Evolutionary conservation across 2,329 filamentous ascomycete genomes (phyloP).

Genomic region (Colletotrichum tabaci): DNA sequence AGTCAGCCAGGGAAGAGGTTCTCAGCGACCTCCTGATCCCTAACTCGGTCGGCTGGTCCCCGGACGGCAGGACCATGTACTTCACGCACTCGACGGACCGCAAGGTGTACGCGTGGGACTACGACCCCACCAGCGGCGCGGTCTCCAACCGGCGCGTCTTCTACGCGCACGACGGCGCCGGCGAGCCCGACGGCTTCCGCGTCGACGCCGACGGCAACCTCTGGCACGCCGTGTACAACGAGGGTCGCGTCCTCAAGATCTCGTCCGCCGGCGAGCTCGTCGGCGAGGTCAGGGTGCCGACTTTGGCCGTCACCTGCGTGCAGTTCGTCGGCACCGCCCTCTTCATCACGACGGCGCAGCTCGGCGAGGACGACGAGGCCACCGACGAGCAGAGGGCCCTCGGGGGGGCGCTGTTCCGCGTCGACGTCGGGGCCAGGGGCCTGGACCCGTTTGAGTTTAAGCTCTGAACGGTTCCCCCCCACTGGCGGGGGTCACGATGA

Average conservation of each 20-base stretch:
- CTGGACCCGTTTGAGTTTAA: conserved; percentile 76
- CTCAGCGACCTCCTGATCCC: conserved; percentile 81
- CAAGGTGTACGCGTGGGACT: conserved; percentile 83
- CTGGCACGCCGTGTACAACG: conserved; percentile 91
- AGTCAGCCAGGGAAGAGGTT: conserved; percentile 71
- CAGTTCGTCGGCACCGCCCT: conserved; percentile 83
- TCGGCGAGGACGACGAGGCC: conserved; percentile 72
- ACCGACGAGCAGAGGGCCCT: conserved; percentile 71
- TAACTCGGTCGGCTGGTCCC: conserved; percentile 88
- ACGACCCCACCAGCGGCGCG: conserved; percentile 73
- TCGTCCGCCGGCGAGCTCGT: conserved; percentile 78
- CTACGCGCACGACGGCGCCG: conserved; percentile 76
- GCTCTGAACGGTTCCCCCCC: conserved; percentile 50
- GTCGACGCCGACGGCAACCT: conserved; percentile 88
- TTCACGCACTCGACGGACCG: conserved; percentile 83
- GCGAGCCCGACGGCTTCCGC: conserved; percentile 86
- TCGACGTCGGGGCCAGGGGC: conserved; percentile 82
- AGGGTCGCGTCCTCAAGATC: conserved; percentile 81
- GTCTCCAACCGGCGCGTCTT: conserved; percentile 80
- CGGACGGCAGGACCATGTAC: conserved; percentile 81
- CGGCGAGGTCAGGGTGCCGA: conserved; percentile 83
- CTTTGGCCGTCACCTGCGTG: conserved; percentile 84
- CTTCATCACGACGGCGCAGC: conserved; percentile 83
- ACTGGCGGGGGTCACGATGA: neutral
- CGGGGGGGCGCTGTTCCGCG: conserved; percentile 80